Base-by-base conservation (phyloP, 495 filamentous ascomycete genomes). In the Hypoxylon rickii region DNA sequence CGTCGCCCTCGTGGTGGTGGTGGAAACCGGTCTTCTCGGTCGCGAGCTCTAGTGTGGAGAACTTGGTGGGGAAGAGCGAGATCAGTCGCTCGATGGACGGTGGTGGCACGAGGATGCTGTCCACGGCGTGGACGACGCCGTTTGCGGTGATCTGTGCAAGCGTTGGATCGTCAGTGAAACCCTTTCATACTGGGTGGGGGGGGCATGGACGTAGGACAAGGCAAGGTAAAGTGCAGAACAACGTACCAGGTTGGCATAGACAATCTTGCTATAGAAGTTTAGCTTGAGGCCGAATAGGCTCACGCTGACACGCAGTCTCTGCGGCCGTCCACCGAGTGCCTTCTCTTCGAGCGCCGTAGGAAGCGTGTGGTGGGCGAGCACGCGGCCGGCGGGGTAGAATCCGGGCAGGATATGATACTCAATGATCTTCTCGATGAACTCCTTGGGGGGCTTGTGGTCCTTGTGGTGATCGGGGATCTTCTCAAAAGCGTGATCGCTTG, bases 121-220 rank as follows among this genome's bases (percentile, higher is more conserved):
- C 80, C 46, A 96, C 68, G 47, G 79, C 85, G 75, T 96, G 91
- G 66, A 96, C 82, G 5, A 94, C 72, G 42, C 92, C 92, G 71
- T 96, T 96, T 37, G 80, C 80, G 46, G 55, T 50, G 20, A 47
- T 19, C 66, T 68, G 73, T 79, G 61, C 77, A 76, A 78, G 83
- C 37, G 26, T 31, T 5, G 26, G 18, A 34, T 43, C 44, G 59
- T 69, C 37, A 60, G 34, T n/a, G n/a, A n/a, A n/a, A n/a, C n/a
- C n/a, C n/a, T n/a, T n/a, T n/a, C n/a, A n/a, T n/a, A n/a, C n/a
- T n/a, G n/a, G n/a, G n/a, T n/a, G n/a, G n/a, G n/a, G n/a, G n/a
- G n/a, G n/a, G n/a, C n/a, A n/a, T n/a, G n/a, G n/a, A n/a, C n/a
- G n/a, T n/a, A n/a, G n/a, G n/a, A n/a, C n/a, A n/a, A n/a, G n/a